phyloP scores from a whole-genome alignment of 129 eudicot genomes.

The Pittosporum tobira region DNA sequence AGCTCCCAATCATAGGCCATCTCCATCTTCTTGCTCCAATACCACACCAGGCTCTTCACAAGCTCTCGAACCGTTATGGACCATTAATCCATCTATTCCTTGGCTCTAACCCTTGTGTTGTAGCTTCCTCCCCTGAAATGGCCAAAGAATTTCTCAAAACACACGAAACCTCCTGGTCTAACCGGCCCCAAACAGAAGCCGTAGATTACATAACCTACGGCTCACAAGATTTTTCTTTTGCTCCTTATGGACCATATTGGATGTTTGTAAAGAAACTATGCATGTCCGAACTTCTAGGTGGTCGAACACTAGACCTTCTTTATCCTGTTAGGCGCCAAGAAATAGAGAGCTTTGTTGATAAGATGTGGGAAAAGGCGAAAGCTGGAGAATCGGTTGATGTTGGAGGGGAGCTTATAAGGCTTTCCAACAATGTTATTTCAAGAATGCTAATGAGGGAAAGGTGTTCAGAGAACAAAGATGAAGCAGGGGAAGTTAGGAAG shows the following conservation, averaged over 20 bases:
- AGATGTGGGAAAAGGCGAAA: constrained; percentile 21
- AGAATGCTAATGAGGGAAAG: constrained; percentile 52
- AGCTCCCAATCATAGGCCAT: constrained; percentile 52
- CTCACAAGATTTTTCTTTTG: constrained; percentile 53
- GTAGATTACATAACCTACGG: constrained; percentile 46
- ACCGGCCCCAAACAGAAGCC: constrained; percentile 35
- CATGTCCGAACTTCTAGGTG: constrained; percentile 46
- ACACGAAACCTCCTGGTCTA: constrained; percentile 30
- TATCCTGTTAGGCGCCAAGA: constrained; percentile 42
- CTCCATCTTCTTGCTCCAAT: constrained; percentile 50
- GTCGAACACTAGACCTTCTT: constrained; percentile 33
- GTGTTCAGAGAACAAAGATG: constrained; percentile 36
- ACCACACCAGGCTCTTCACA: constrained; percentile 56
- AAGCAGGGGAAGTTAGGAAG: constrained; percentile 32
- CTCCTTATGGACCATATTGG: constrained; percentile 61
- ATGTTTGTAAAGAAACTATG: constrained; percentile 51
- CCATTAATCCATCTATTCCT: constrained; percentile 34
- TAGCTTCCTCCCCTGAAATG: constrained; percentile 53
- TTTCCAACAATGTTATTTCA: constrained; percentile 44
- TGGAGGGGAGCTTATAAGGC: constrained; percentile 41
- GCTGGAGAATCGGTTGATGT: constrained; percentile 28
- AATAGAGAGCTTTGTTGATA: constrained; percentile 17
- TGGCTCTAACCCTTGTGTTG: constrained; percentile 44
- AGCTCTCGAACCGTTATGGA: constrained; percentile 36
- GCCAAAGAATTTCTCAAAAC: constrained; percentile 52